Evolutionary conservation across 768 basidiomycete species (phyloP).

Genomic region (Mrakia frigida): DNA sequence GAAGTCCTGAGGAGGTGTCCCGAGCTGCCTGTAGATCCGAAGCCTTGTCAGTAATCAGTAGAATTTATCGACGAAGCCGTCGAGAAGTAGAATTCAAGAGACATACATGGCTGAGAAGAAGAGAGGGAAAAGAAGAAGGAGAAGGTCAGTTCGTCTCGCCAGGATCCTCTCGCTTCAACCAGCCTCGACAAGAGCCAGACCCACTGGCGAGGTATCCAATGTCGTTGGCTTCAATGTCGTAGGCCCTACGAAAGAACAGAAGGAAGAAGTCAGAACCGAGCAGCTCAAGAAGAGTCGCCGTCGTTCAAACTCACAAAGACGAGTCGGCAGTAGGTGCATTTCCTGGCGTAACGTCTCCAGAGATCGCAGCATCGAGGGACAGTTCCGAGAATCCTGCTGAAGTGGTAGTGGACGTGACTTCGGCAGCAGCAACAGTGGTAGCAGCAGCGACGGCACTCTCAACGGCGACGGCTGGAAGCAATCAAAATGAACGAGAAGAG

Average conservation of each 20-base stretch:
- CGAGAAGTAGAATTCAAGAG: background rate
- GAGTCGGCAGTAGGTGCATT: background rate
- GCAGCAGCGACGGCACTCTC: background rate
- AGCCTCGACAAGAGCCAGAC: slow-evolving; percentile 36
- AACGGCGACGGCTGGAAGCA: background rate
- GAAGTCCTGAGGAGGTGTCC: slow-evolving; percentile 3
- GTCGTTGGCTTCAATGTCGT: slow-evolving; percentile 57
- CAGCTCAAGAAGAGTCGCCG: background rate
- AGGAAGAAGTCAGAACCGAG: background rate
- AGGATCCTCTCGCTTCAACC: no score
- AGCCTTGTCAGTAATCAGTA: background rate
- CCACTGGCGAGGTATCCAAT: slow-evolving; percentile 42
- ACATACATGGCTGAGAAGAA: background rate
- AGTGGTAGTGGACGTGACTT: no score
- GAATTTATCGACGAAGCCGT: background rate
- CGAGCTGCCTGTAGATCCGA: background rate
- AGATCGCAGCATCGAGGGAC: background rate
- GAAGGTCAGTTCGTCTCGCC: background rate
- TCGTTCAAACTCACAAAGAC: background rate
- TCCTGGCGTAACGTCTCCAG: background rate
- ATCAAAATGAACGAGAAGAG: background rate
- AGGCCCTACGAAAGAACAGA: slow-evolving; percentile 51
- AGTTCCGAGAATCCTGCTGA: background rate
- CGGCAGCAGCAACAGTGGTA: background rate
- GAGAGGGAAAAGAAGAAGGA: background rate